Evolutionary conservation across 2,329 filamentous ascomycete species (phyloP).

Genomic region (Bipolaris bicolor): DNA sequence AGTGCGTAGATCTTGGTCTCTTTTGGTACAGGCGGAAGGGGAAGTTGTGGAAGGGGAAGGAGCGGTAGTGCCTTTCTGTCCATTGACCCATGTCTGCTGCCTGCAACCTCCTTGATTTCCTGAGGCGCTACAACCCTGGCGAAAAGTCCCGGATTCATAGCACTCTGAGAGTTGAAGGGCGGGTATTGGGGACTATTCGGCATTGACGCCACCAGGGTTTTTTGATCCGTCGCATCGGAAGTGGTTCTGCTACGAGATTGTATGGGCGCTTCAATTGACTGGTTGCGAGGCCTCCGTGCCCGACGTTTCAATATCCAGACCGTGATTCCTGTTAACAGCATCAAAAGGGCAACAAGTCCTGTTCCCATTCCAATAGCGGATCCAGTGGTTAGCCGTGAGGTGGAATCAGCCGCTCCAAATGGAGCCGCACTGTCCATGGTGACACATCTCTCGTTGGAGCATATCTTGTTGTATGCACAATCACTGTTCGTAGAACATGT

Average conservation of each 20-base stretch:
- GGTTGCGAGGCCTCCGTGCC: slow-evolving; percentile 19
- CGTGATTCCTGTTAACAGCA: slow-evolving; percentile 28
- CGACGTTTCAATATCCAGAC: slow-evolving; percentile 33
- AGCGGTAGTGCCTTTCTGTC: slow-evolving; percentile 20
- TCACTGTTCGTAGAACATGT: slow-evolving; percentile 30
- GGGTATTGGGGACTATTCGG: slow-evolving; percentile 33
- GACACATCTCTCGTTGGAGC: slow-evolving; percentile 30
- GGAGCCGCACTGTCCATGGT: slow-evolving; percentile 26
- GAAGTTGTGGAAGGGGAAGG: slow-evolving; percentile 18
- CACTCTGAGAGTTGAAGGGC: slow-evolving; percentile 17
- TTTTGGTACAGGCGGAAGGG: slow-evolving; percentile 25
- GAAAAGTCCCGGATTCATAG: slow-evolving; percentile 21
- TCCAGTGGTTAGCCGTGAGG: slow-evolving; percentile 26
- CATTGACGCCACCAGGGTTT: slow-evolving; percentile 33
- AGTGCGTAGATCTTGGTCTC: slow-evolving; percentile 29
- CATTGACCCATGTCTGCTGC: slow-evolving; percentile 6
- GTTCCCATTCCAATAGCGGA: slow-evolving; percentile 37
- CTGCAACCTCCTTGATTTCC: slow-evolving; percentile 11
- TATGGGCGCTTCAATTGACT: slow-evolving; percentile 22
- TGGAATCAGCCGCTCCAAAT: slow-evolving; percentile 23
- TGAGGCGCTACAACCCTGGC: slow-evolving; percentile 15
- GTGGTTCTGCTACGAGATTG: slow-evolving; percentile 18
- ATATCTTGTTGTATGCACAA: slow-evolving; percentile 36
- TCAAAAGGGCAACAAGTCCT: slow-evolving; percentile 28
- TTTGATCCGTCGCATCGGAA: slow-evolving; percentile 33